These are phyloP conservation scores for Globisporangium recalcitrans DNA, from an alignment of 352 stramenopile genomes.

Conservation along the genomic window DNA sequence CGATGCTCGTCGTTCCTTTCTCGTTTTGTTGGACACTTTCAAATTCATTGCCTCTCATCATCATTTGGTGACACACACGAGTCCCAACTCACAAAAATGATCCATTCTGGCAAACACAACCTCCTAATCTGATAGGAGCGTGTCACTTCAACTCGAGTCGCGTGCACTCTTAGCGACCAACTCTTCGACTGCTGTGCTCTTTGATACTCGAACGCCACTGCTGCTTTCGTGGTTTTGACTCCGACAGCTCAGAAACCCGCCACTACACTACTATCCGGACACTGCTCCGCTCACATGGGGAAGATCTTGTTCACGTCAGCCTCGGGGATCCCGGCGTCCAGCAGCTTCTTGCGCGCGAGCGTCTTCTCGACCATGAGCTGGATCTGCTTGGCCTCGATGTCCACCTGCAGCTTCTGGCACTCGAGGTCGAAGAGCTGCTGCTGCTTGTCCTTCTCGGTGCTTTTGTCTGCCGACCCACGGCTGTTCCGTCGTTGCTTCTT, in stretches of 20 bases:
- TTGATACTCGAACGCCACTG: no score
- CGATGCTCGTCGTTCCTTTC: no score
- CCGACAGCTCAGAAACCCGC: background rate
- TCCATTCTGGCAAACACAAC: background rate
- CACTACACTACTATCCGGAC: no score
- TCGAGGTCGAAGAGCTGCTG: conserved; percentile 44
- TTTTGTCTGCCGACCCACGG: background rate
- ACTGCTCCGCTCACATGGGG: conserved; percentile 20
- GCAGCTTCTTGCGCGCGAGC: conserved; percentile 38
- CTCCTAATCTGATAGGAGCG: background rate
- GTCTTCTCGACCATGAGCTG: conserved; percentile 47
- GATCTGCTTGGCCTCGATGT: conserved; percentile 44
- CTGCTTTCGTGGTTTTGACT: no score
- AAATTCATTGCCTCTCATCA: no score
- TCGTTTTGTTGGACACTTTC: no score
- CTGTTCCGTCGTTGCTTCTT: conserved; percentile 8
- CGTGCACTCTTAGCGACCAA: no score
- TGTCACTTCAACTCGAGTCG: background rate
- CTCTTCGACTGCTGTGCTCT: no score
- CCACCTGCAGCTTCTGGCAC: conserved; percentile 39
- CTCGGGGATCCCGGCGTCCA: conserved; percentile 37
- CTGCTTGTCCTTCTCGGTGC: conserved; percentile 28
- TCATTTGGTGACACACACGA: no score
- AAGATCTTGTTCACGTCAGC: conserved; percentile 43
- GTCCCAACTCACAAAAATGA: background rate